Percentiles rank a stretch among this genome's conserved stretches.
Conservation (phyloP, 208 protist genomes). For the Sergeia podlipaevii region DNA sequence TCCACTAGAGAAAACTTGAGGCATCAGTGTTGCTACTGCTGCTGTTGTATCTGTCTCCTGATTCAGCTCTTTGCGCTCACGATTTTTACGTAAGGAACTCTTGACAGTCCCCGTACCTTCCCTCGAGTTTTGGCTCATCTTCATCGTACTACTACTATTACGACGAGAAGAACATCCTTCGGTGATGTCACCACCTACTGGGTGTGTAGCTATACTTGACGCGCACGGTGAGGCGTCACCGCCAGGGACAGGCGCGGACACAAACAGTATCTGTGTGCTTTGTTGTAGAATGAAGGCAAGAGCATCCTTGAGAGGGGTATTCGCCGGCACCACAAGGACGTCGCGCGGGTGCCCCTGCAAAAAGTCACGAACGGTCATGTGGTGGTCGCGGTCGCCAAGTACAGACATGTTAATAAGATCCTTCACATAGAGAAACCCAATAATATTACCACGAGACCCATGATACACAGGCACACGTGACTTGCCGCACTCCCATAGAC, state of each 20-base stretch:
- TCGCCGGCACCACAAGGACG: slow-evolving; percentile 37
- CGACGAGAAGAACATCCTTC: too few relatives aligned
- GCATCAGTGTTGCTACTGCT: too few relatives aligned
- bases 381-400: slow-evolving; percentile 19
- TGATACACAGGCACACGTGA: slow-evolving; percentile 72
- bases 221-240: too few relatives aligned
- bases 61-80: too few relatives aligned
- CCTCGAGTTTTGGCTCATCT: too few relatives aligned
- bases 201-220: too few relatives aligned
- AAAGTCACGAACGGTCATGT: slow-evolving; percentile 50
- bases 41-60: too few relatives aligned
- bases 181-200: too few relatives aligned
- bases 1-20: too few relatives aligned
- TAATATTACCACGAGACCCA: slow-evolving; percentile 27
- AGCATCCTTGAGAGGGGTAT: slow-evolving; percentile 41
- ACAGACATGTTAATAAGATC: slow-evolving; percentile 49
- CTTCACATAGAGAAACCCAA: slow-evolving; percentile 75
- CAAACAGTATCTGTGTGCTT: slow-evolving; percentile 63
- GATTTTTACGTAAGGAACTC: too few relatives aligned
- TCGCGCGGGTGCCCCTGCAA: slow-evolving; percentile 48
- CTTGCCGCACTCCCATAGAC: slow-evolving; percentile 67
- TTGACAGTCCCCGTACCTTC: too few relatives aligned
- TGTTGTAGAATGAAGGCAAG: slow-evolving; percentile 54
- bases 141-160: too few relatives aligned
- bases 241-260: slow-evolving; percentile 5